Evolutionary conservation across 495 filamentous ascomycete species (phyloP).

Genomic region (Hyaloscypha variabilis): DNA sequence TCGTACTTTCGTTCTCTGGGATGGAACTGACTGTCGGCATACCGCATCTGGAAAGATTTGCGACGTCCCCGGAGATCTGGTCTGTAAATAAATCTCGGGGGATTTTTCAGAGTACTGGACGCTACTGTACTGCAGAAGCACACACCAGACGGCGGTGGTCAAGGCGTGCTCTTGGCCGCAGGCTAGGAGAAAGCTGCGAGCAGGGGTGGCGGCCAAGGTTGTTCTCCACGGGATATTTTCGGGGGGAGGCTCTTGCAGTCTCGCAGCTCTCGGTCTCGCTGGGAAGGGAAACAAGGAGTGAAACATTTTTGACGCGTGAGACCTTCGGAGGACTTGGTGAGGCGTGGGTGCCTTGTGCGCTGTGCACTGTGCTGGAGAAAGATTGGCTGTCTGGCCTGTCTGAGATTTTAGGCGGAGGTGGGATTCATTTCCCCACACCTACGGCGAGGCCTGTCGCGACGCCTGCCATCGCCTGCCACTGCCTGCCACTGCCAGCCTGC

Average conservation of each 20-base stretch:
- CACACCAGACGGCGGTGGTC: background rate
- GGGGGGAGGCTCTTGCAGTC: background rate
- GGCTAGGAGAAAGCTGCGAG: background rate
- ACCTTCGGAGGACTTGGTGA: background rate
- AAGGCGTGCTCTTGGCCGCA: background rate
- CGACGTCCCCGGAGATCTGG: background rate
- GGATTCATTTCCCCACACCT: background rate
- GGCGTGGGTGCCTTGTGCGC: background rate
- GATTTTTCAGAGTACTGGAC: background rate
- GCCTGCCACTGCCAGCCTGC: no score
- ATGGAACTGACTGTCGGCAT: background rate
- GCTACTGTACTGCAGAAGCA: background rate
- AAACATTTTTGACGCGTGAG: background rate
- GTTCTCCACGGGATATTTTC: slow-evolving; percentile 4
- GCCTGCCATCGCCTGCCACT: no score
- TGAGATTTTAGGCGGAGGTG: background rate
- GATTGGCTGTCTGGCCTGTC: background rate
- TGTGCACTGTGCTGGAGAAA: background rate
- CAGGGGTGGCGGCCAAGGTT: slow-evolving; percentile 2
- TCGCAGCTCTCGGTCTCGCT: background rate
- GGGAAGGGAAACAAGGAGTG: background rate
- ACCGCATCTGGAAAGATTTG: background rate
- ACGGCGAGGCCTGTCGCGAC: background rate
- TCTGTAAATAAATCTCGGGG: background rate
- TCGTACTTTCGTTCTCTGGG: background rate